Conservation (phyloP, 2,329 filamentous ascomycete species). For the Cryphonectria nitschkei region DNA sequence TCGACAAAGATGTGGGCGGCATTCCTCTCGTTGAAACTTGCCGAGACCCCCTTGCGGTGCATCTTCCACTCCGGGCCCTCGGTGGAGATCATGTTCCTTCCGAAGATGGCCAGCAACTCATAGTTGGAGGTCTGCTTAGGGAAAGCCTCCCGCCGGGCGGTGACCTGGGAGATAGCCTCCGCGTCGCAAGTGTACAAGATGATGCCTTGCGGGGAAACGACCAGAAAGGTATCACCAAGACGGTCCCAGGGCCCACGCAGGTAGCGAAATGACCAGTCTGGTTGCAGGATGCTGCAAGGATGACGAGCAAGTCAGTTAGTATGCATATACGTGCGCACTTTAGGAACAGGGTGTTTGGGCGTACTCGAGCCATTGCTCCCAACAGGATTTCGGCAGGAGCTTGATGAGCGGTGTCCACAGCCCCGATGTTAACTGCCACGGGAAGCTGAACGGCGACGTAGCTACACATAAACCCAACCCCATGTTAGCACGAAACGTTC, state of each 20-base stretch:
- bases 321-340: too few species aligned
- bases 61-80: conserved; percentile 72
- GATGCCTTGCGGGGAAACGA: conserved; percentile 61
- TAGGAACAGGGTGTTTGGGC: conserved; percentile 32
- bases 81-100: conserved; percentile 71
- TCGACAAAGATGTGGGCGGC: conserved; percentile 67
- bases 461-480: conserved; percentile 40
- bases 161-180: conserved; percentile 68
- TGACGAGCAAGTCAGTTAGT: background rate
- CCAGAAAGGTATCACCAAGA: conserved; percentile 65
- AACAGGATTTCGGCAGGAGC: conserved; percentile 57
- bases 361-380: conserved; percentile 64
- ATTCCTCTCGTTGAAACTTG: conserved; percentile 78
- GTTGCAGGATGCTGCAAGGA: conserved; percentile 52
- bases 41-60: conserved; percentile 73
- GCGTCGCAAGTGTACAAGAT: conserved; percentile 64
- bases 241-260: conserved; percentile 61
- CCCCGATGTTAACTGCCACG: conserved; percentile 59
- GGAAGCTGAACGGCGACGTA: conserved; percentile 51
- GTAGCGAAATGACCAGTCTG: conserved; percentile 62
- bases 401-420: conserved; percentile 61
- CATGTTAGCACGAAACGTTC: conserved; percentile 24
- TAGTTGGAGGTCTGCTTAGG: conserved; percentile 69
- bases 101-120: conserved; percentile 64
- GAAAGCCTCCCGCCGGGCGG: conserved; percentile 69